phyloP scores from a whole-genome alignment of 305 asterid genomes.

The Solanum hybrid region DNA sequence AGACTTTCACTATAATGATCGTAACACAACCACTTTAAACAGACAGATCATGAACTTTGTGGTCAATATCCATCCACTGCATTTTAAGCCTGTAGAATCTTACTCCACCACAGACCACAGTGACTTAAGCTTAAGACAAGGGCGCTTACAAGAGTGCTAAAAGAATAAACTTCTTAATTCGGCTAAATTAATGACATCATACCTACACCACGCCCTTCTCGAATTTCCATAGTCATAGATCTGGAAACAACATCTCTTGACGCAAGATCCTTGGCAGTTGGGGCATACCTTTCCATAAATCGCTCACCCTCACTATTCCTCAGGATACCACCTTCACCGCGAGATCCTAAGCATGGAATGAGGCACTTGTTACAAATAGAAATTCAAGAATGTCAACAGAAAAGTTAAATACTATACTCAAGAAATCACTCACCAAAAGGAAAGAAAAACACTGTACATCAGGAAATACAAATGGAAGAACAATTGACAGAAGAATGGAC shows the following conservation, averaged over 20 bases:
- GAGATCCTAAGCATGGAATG: slow-evolving; percentile 53
- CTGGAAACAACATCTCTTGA: slow-evolving; percentile 99
- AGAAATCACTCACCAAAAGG: neutral
- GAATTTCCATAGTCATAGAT: slow-evolving; percentile 99
- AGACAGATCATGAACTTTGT: neutral
- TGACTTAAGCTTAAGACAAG: neutral
- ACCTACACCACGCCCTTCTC: slow-evolving; percentile 99
- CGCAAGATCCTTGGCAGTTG: slow-evolving; percentile 99
- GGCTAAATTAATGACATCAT: slow-evolving; percentile 9
- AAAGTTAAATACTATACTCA: neutral
- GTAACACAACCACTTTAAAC: neutral
- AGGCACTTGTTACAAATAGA: slow-evolving; percentile 6
- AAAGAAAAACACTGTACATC: neutral
- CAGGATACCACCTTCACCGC: slow-evolving; percentile 99
- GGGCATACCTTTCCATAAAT: slow-evolving; percentile 99
- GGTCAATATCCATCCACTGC: neutral
- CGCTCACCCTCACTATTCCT: slow-evolving; percentile 99
- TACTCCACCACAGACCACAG: neutral
- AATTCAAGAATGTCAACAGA: neutral
- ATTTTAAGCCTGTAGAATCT: neutral
- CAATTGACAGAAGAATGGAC: neutral
- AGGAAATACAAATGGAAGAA: neutral
- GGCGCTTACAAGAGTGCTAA: neutral
- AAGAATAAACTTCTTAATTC: neutral
- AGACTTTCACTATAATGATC: neutral